These are phyloP conservation scores for Haplographium delicatum DNA, from an alignment of 495 filamentous ascomycete species.

Conservation along the genomic window DNA sequence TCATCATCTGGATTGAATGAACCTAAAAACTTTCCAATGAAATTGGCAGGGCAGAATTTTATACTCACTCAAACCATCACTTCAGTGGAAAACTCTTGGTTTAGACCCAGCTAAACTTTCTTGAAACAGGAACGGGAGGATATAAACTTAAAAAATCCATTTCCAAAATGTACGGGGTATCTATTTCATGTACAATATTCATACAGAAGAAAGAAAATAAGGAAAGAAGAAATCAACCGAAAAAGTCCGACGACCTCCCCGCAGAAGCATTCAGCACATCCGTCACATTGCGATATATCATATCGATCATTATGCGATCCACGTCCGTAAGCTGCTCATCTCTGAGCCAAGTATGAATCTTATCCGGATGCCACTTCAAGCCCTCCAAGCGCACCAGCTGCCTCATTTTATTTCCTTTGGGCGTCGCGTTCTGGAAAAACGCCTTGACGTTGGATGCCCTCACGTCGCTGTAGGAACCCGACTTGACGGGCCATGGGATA, in stretches of 20 bases:
- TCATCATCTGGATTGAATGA: too few species aligned
- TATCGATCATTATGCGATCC: constrained; percentile 11
- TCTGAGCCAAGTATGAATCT: not conserved
- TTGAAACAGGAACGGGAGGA: too few species aligned
- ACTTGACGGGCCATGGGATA: constrained; percentile 21
- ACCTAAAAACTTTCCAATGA: too few species aligned
- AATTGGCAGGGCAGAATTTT: too few species aligned
- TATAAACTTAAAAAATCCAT: too few species aligned
- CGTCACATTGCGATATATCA: constrained; percentile 16
- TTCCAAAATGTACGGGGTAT: too few species aligned
- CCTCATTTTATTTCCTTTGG: constrained; percentile 6
- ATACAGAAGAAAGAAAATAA: too few species aligned
- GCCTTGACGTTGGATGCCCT: constrained; percentile 15
- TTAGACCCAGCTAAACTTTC: too few species aligned
- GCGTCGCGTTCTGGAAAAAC: constrained; percentile 14
- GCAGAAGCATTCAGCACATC: constrained; percentile 10
- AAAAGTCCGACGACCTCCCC: constrained; percentile 6
- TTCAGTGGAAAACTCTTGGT: too few species aligned
- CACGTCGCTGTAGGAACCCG: constrained; percentile 13
- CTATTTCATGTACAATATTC: too few species aligned
- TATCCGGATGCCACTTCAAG: constrained; percentile 21
- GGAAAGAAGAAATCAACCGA: constrained; percentile 5
- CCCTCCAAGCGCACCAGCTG: constrained; percentile 15
- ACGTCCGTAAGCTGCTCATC: constrained; percentile 3
- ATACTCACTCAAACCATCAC: too few species aligned